Conservation (phyloP, 2,329 filamentous ascomycete species). For the Alternaria triticimaculans region DNA sequence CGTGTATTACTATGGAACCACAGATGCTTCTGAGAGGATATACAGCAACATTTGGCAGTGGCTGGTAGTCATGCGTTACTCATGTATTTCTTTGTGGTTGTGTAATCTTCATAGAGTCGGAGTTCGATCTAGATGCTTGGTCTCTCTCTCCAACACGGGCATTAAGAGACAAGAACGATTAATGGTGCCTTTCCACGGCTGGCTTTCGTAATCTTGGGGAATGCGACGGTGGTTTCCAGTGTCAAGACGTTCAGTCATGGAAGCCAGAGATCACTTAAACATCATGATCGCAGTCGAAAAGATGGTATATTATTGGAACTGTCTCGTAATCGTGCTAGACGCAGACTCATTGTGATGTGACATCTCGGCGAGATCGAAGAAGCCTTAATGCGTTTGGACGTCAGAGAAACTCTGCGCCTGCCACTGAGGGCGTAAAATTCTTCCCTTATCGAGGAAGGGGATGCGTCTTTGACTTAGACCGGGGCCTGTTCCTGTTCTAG, state of each 20-base stretch:
- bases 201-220: no score
- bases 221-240: background rate
- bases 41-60: background rate
- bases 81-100: no score
- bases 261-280: background rate
- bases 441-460: background rate
- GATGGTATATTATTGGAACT: background rate
- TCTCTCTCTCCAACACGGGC: no score
- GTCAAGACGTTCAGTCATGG: background rate
- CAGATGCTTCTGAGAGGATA: background rate
- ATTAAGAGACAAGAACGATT: no score
- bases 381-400: accelerated
- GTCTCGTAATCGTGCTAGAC: background rate
- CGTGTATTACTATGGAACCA: background rate
- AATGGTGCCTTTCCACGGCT: no score
- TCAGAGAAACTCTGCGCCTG: background rate
- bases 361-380: background rate
- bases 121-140: no score
- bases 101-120: no score
- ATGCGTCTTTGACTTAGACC: background rate
- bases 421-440: background rate
- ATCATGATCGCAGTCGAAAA: background rate
- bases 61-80: background rate
- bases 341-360: no score
- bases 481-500: background rate